Evolutionary conservation across 306 rosid genomes (phyloP), one percentile per base, ranked within the genome.

Genomic region (Styphnolobium japonicum): DNA sequence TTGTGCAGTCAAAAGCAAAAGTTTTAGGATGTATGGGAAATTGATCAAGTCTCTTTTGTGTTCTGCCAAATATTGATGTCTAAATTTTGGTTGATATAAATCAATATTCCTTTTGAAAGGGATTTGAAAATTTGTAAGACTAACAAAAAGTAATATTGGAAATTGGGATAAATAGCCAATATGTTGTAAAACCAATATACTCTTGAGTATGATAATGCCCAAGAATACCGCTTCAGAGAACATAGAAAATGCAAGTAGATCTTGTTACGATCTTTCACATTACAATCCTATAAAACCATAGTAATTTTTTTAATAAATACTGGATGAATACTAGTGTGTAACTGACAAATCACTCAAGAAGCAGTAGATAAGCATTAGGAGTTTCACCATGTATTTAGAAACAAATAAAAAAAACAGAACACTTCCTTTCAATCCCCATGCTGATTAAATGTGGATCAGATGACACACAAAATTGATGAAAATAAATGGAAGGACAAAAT

Each of bases 191-290:
- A 66, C 39, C 18, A 57, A 33, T 2, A 46, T 58, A 46, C 34
- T 68, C 55, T 27, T 40, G 12, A 61, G 23, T 16, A 19, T 18
- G 36, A 67, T 29, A 43, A 69, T 68, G 48, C 53, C 42, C 67
- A 58, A 18, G 46, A 15, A 16, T 29, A 71, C 55, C 76, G 64
- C 49, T 57, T 23, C 18, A 15, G 69, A 57, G 25, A 48, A 75
- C 55, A 73, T 15, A 36, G 49, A 33, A 71, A 37, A 25, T 37
- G 77, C 22, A 60, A 64, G 68, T 21, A 34, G 81, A 65, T 72
- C 14, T 21, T 8, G 39, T 43, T n/a, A 43, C 43, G 76, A 16
- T 57, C 40, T 55, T 72, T 65, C 29, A 65, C 72, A 83, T 40
- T 75, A 57, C 15, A 18, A 36, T 37, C 61, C 36, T 46, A 66